Evolutionary conservation across 2,329 filamentous ascomycete genomes (phyloP).

Genomic region (Nemania abortiva): DNA sequence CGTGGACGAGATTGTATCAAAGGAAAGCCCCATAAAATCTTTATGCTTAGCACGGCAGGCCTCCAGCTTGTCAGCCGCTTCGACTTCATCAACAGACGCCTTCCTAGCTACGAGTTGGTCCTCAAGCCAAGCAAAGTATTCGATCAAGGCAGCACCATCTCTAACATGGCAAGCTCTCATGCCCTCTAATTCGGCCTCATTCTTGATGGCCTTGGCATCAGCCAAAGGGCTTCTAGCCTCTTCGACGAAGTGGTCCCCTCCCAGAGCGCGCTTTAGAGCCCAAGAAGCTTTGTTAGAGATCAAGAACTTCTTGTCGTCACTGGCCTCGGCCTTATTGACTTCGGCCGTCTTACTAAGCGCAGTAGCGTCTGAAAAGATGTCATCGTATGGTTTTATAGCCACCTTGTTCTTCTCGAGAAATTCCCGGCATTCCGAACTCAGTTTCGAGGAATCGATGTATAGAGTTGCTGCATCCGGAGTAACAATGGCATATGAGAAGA

Average conservation of each 20-base stretch:
- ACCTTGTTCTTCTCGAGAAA: constrained; percentile 80
- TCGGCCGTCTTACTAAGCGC: constrained; percentile 65
- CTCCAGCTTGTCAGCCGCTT: constrained; percentile 92
- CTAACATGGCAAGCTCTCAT: constrained; percentile 95
- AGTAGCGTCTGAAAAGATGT: constrained; percentile 83
- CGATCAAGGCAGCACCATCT: constrained; percentile 88
- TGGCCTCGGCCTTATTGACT: constrained; percentile 49
- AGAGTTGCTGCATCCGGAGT: constrained; percentile 82
- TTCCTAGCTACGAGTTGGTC: constrained; percentile 83
- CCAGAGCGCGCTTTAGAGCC: constrained; percentile 88
- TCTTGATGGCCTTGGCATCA: constrained; percentile 95
- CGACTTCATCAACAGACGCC: constrained; percentile 83
- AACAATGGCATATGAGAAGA: constrained; percentile 94
- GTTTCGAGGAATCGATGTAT: constrained; percentile 85
- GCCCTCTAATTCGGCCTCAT: constrained; percentile 86
- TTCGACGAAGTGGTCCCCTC: constrained; percentile 86
- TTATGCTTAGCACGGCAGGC: constrained; percentile 75
- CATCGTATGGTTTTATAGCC: constrained; percentile 81
- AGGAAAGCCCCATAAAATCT: constrained; percentile 89
- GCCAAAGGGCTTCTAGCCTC: constrained; percentile 88
- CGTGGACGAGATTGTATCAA: constrained; percentile 95
- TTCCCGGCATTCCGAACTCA: constrained; percentile 74
- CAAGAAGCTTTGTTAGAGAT: constrained; percentile 92
- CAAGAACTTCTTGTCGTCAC: constrained; percentile 74
- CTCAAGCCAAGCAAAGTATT: constrained; percentile 98